These are phyloP conservation scores for Sporormia fimetaria DNA, from an alignment of 495 filamentous ascomycete genomes.

Conservation along the genomic window DNA sequence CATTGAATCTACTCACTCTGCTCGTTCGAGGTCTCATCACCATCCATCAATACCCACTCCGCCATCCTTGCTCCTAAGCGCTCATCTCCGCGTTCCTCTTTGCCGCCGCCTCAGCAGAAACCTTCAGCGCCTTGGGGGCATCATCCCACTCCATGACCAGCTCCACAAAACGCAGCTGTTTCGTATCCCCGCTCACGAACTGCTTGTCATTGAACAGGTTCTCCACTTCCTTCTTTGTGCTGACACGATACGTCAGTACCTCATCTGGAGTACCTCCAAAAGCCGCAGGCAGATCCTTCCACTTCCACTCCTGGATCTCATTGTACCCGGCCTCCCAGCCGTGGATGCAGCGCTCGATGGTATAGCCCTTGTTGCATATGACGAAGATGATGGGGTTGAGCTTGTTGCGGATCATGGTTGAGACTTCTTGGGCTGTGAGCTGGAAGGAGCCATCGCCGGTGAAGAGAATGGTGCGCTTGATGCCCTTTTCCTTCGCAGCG, in stretches of 20 bases:
- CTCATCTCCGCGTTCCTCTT: slow-evolving; percentile 54
- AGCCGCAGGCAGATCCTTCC: slow-evolving; percentile 49
- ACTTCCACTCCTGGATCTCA: slow-evolving; percentile 39
- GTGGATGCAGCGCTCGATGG: slow-evolving; percentile 42
- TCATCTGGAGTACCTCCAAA: slow-evolving; percentile 53
- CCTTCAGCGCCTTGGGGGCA: slow-evolving; percentile 57
- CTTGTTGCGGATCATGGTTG: slow-evolving; percentile 69
- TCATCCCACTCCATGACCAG: slow-evolving; percentile 77
- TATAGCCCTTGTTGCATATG: slow-evolving; percentile 43
- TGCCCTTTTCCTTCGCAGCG: slow-evolving; percentile 33
- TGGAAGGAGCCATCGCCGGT: slow-evolving; percentile 84
- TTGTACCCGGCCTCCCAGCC: slow-evolving; percentile 41
- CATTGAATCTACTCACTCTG: too few species aligned
- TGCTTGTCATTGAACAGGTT: slow-evolving; percentile 53
- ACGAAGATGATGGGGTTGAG: slow-evolving; percentile 65
- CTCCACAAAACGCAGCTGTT: slow-evolving; percentile 61
- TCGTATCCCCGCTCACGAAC: slow-evolving; percentile 43
- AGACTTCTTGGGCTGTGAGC: slow-evolving; percentile 73
- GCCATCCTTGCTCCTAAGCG: too few species aligned
- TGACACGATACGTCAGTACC: slow-evolving; percentile 55
- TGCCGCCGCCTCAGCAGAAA: slow-evolving; percentile 54
- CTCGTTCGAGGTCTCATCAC: too few species aligned
- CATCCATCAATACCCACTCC: too few species aligned
- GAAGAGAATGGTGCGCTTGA: slow-evolving; percentile 52
- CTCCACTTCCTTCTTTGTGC: slow-evolving; percentile 58